Percentiles rank a stretch among this genome's conserved stretches.
Evolutionary conservation across 2,329 filamentous ascomycete genomes (phyloP).

Genomic region (Exophiala sp.): DNA sequence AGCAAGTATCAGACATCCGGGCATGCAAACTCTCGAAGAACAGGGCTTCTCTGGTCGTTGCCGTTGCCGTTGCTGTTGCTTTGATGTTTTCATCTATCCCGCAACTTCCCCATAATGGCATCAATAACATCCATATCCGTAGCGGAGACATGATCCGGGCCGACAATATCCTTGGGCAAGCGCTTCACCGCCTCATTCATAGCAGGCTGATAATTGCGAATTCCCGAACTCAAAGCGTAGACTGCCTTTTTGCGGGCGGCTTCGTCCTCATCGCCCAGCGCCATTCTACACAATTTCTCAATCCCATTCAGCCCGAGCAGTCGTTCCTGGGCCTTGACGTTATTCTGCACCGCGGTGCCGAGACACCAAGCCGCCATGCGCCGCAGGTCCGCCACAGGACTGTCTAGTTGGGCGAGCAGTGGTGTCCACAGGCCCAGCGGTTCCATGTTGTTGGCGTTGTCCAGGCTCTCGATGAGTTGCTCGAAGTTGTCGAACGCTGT

Average conservation of each 20-base stretch:
- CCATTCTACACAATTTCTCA: conserved; percentile 61
- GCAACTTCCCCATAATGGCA: conserved; percentile 60
- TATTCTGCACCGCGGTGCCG: conserved; percentile 94
- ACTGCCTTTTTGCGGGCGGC: conserved; percentile 78
- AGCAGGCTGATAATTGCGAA: conserved; percentile 81
- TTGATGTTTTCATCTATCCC: conserved; percentile 17
- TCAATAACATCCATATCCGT: conserved; percentile 83
- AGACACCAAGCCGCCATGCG: conserved; percentile 90
- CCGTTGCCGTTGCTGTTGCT: background rate
- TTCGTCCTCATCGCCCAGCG: conserved; percentile 53
- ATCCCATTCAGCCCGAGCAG: conserved; percentile 60
- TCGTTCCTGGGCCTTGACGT: conserved; percentile 74
- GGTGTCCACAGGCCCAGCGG: conserved; percentile 74
- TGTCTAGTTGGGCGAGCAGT: conserved; percentile 62
- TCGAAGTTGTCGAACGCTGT: conserved; percentile 92
- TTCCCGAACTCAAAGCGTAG: conserved; percentile 77
- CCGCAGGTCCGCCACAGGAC: conserved; percentile 65
- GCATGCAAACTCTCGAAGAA: too few relatives aligned
- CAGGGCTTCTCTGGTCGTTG: conserved; percentile 6
- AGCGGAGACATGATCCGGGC: conserved; percentile 64
- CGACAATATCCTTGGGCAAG: conserved; percentile 56
- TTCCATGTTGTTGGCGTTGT: conserved; percentile 94
- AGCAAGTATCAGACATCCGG: too few relatives aligned
- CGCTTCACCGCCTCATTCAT: conserved; percentile 61
- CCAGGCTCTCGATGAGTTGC: conserved; percentile 82